These are phyloP conservation scores for Dendryphion nanum DNA, from an alignment of 2,329 filamentous ascomycete genomes.

Conservation along the genomic window DNA sequence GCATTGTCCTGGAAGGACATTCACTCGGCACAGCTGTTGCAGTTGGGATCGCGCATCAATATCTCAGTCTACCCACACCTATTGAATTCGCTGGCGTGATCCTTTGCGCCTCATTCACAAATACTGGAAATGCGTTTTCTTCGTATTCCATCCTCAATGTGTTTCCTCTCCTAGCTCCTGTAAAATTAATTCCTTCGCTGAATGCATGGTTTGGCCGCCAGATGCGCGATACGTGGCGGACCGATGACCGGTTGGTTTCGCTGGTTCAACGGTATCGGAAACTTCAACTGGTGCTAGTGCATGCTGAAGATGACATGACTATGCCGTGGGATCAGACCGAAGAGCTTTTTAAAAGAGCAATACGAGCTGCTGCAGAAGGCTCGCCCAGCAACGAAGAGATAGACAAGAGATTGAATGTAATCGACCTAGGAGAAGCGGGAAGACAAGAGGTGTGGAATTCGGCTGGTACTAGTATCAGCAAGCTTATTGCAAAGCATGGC, in stretches of 20 bases:
- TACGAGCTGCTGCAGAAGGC: conserved; percentile 21
- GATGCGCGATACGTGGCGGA: conserved; percentile 78
- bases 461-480: conserved; percentile 24
- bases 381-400: conserved; percentile 10
- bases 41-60: conserved; percentile 70
- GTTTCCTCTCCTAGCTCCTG: conserved; percentile 72
- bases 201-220: conserved; percentile 62
- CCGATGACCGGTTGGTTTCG: conserved; percentile 62
- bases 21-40: conserved; percentile 86
- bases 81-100: conserved; percentile 79
- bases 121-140: conserved; percentile 68
- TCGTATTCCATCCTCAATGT: conserved; percentile 75
- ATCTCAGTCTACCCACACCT: conserved; percentile 55
- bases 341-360: conserved; percentile 26
- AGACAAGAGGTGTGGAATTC: conserved; percentile 29
- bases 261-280: conserved; percentile 42
- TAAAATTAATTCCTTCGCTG: conserved; percentile 64
- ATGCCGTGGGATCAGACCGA: conserved; percentile 38
- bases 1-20: conserved; percentile 81
- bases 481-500: conserved; percentile 37
- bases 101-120: conserved; percentile 76
- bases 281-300: conserved; percentile 30
- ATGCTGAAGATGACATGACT: conserved; percentile 33
- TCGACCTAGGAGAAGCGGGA: conserved; percentile 36
- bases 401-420: conserved; percentile 13